A percentile compares a stretch with the other conserved stretches of the same genome.
Evolutionary conservation across 78 protist species (phyloP).

Genomic region (Dictyostelium brefeldianum): DNA sequence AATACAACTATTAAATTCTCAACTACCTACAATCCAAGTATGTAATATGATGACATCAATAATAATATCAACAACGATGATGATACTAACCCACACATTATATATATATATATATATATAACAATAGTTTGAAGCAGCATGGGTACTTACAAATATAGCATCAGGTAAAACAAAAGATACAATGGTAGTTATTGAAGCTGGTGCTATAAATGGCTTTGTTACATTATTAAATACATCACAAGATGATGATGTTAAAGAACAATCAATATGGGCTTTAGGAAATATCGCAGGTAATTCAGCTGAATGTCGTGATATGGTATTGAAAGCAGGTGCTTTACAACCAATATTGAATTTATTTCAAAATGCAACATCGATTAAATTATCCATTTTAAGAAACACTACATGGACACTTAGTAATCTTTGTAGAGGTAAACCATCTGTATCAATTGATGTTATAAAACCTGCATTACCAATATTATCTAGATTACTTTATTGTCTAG

Average conservation of each 20-base stretch:
- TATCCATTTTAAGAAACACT: too few species aligned
- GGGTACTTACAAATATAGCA: conserved; percentile 99
- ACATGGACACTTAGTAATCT: too few species aligned
- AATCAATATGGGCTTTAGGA: conserved; percentile 99
- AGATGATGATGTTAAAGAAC: conserved; percentile 95
- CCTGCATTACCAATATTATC: conserved; percentile 63
- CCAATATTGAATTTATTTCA: conserved; percentile 89
- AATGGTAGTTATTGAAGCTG: conserved; percentile 81
- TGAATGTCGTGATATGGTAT: conserved; percentile 89
- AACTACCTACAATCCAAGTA: too few species aligned
- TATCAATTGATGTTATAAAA: conserved; percentile 51
- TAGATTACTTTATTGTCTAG: too few species aligned
- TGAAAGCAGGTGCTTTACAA: conserved; percentile 7
- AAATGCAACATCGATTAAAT: too few species aligned
- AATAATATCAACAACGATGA: too few species aligned
- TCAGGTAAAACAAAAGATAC: conserved; percentile 96
- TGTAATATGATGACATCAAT: too few species aligned
- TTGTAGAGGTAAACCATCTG: conserved; percentile 72
- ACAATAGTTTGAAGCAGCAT: conserved; percentile 97
- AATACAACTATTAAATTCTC: conserved; percentile 94
- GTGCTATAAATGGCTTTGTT: conserved; percentile 93
- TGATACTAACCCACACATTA: too few species aligned
- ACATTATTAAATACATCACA: conserved; percentile 76
- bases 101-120: too few species aligned
- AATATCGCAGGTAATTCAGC: conserved; percentile 99